phyloP scores from a whole-genome alignment of 495 filamentous ascomycete species.

The Trichoderma reesei region DNA sequence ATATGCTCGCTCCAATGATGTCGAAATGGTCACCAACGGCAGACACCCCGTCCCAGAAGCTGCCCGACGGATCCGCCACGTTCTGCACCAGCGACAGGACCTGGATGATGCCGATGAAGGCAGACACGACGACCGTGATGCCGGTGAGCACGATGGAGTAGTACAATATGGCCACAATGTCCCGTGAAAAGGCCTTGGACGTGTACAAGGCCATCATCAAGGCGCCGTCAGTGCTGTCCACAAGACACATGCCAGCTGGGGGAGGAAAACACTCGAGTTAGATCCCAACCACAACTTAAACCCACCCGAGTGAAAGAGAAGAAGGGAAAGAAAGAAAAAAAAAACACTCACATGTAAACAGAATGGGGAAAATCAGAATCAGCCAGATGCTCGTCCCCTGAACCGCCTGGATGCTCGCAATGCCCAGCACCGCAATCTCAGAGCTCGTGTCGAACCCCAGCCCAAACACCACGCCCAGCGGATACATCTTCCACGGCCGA shows the following conservation, averaged over 20 bases:
- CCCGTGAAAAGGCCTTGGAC: conserved; percentile 58
- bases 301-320: background rate
- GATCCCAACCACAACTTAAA: no score
- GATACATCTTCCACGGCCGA: conserved; percentile 96
- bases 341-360: conserved; percentile 65
- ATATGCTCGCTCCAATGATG: conserved; percentile 76
- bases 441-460: conserved; percentile 93
- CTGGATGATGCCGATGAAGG: conserved; percentile 79
- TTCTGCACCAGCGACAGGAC: conserved; percentile 65
- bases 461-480: conserved; percentile 81
- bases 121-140: conserved; percentile 79
- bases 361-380: conserved; percentile 80
- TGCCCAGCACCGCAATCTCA: conserved; percentile 86
- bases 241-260: conserved; percentile 75
- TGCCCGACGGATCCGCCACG: conserved; percentile 59
- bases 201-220: conserved; percentile 94
- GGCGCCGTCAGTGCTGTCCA: conserved; percentile 85
- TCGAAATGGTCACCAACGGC: conserved; percentile 73
- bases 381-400: conserved; percentile 87
- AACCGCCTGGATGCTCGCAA: conserved; percentile 74
- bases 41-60: conserved; percentile 80
- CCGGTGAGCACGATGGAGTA: conserved; percentile 85
- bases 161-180: conserved; percentile 80
- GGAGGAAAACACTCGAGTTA: no score
- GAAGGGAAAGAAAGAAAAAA: background rate